Evolutionary conservation across 2,329 filamentous ascomycete species (phyloP), one percentile per base, ranked within the genome.

Genomic region (Xylaria hypoxylon): DNA sequence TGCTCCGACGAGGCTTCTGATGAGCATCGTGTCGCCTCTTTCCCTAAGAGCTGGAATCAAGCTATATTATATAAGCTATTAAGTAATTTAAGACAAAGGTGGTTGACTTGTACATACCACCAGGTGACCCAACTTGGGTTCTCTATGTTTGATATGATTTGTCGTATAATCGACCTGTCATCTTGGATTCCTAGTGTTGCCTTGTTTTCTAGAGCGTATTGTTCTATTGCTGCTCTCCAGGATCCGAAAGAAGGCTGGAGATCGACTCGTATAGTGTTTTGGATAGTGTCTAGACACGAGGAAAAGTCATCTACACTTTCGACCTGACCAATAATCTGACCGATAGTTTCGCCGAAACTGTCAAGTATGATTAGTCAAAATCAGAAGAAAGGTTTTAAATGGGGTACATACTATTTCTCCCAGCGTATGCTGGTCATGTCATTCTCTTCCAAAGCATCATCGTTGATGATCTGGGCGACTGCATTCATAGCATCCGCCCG

Each of bases 381-480:
- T 8, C 28, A 11, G 19, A 17, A 15, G 13, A 5, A 15, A 1
- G 2, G 11, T 5, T 24, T 4, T 10, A 35, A 5, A 35, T 10
- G n/a, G n/a, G n/a, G n/a, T n/a, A 52, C 58, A 2, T 53, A 61
- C 58, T 35, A 61, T n/a, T 19, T 53, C 1, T 22, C 48, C 58
- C 58, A 61, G 2, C n/a, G 11, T 26, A 45, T 15, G 4, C 2
- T 2, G 5, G 1, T 8, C 26, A 1, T 4, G 13, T 24, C 24
- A 3, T 10, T 4, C 17, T 35, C 28, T n/a, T 52, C 1, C 1
- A 7, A 35, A 2, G 13, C 53, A 26, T 61, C 58, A 13, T 26
- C 7, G 15, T 45, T 45, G 26, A 61, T 52, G 22, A 61, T 45
- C 2, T 45, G 17, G 17, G 58, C 48, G 13, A 61, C 13, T 6